These are phyloP conservation scores for Lasiodiplodia sp. DNA, from an alignment of 2,329 filamentous ascomycete species.

Conservation along the genomic window DNA sequence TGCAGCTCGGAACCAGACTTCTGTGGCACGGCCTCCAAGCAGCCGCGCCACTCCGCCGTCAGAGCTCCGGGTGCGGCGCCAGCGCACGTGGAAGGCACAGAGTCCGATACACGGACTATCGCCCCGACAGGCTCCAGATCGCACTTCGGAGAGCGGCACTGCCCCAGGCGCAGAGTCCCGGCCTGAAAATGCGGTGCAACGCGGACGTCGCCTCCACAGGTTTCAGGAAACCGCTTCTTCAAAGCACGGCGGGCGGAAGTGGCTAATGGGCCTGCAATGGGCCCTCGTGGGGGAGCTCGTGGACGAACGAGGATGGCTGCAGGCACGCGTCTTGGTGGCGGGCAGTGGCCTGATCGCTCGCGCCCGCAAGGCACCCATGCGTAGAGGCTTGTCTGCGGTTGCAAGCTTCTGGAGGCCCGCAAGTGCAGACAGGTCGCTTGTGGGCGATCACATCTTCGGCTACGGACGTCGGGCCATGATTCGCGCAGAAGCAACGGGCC, in stretches of 20 bases:
- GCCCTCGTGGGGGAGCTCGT: constrained; percentile 18
- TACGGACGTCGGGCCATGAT: constrained; percentile 8
- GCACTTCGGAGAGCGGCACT: constrained; percentile 5
- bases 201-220: constrained; percentile 20
- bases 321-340: constrained; percentile 3
- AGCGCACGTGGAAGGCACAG: constrained; percentile 20
- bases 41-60: constrained; percentile 19
- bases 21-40: constrained; percentile 18
- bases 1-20: constrained; percentile 18
- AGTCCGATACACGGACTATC: not conserved
- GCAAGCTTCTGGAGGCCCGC: not conserved
- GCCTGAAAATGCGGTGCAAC: constrained; percentile 8
- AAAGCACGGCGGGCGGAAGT: not conserved
- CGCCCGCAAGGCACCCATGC: constrained; percentile 18
- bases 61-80: constrained; percentile 17
- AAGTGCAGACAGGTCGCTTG: not conserved
- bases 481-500: constrained; percentile 9
- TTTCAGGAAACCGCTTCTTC: constrained; percentile 21
- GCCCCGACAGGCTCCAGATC: constrained; percentile 9
- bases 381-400: constrained; percentile 9
- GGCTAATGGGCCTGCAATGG: not conserved
- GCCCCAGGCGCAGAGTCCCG: constrained; percentile 7
- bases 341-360: constrained; percentile 22
- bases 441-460: constrained; percentile 23
- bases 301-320: constrained; percentile 12